A percentile compares a stretch with the other conserved stretches of the same genome.
Conservation (phyloP, 192 early-diverging fungal species). For the Spizellomyces sp. region DNA sequence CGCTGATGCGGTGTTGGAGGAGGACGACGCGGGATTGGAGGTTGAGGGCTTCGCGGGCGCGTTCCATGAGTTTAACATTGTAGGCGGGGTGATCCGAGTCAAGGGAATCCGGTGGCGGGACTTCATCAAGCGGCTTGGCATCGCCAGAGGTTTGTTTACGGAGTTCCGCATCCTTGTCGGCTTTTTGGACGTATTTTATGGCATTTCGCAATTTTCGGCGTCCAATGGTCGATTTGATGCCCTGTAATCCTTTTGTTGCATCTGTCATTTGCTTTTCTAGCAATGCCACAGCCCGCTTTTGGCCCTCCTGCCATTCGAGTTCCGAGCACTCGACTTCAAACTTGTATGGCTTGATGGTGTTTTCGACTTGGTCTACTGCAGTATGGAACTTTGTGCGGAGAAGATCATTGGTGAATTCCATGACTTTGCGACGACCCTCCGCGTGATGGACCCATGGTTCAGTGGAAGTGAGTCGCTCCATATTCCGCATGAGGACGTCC, state of each 20-base stretch:
- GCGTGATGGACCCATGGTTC: constrained; percentile 90
- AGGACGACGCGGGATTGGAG: constrained; percentile 76
- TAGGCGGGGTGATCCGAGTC: constrained; percentile 40
- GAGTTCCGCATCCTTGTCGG: constrained; percentile 59
- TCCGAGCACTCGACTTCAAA: constrained; percentile 94
- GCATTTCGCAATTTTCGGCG: constrained; percentile 82
- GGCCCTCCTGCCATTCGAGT: constrained; percentile 90
- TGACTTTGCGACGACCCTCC: constrained; percentile 74
- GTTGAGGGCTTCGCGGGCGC: constrained; percentile 77
- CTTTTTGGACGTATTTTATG: constrained; percentile 73
- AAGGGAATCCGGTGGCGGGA: neutral
- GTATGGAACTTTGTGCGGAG: constrained; percentile 83
- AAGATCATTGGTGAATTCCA: constrained; percentile 84
- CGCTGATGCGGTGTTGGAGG: constrained; percentile 79
- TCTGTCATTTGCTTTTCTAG: constrained; percentile 81
- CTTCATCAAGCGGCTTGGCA: constrained; percentile 7
- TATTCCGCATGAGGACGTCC: constrained; percentile 80
- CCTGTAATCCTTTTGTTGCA: constrained; percentile 68
- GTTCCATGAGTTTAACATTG: constrained; percentile 72
- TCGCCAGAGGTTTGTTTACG: constrained; percentile 1
- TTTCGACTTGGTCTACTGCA: constrained; percentile 96
- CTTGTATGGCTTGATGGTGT: constrained; percentile 99
- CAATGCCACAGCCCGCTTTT: constrained; percentile 72
- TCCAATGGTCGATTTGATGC: constrained; percentile 75
- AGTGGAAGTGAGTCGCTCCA: constrained; percentile 70